These are phyloP conservation scores for Nothophaeocryptopus gaeumannii DNA, from an alignment of 2,329 filamentous ascomycete genomes.

Conservation along the genomic window DNA sequence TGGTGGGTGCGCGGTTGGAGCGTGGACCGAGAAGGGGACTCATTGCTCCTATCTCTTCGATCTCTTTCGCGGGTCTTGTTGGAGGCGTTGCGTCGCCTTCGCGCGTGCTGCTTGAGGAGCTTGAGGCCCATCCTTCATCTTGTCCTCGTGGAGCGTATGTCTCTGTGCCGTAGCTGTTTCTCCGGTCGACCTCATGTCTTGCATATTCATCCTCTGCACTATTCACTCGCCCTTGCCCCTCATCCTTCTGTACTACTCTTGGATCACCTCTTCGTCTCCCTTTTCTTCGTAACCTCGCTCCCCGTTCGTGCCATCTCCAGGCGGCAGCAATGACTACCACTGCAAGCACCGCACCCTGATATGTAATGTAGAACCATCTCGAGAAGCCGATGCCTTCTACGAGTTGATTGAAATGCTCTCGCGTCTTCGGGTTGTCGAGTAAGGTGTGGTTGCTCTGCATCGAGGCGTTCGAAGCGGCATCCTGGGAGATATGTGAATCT, in stretches of 20 bases:
- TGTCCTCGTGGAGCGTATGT: neutral
- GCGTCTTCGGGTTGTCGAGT: too few species aligned
- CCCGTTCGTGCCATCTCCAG: slow-evolving; percentile 24
- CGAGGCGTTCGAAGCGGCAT: too few species aligned
- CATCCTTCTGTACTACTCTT: neutral
- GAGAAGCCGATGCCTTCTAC: slow-evolving; percentile 30
- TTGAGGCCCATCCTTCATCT: slow-evolving; percentile 27
- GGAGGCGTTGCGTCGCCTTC: slow-evolving; percentile 37
- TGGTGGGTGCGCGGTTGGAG: neutral
- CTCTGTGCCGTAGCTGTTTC: neutral
- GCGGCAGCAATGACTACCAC: slow-evolving; percentile 38
- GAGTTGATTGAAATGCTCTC: slow-evolving; percentile 9
- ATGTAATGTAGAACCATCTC: slow-evolving; percentile 38
- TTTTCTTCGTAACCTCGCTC: slow-evolving; percentile 4
- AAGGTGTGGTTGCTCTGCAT: too few species aligned
- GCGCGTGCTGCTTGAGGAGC: slow-evolving; percentile 41
- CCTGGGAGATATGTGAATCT: too few species aligned
- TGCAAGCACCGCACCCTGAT: slow-evolving; percentile 40
- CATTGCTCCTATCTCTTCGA: slow-evolving; percentile 25
- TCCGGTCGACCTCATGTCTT: neutral
- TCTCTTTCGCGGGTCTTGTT: slow-evolving; percentile 1
- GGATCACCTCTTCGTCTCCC: slow-evolving; percentile 9
- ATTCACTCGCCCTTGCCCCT: neutral
- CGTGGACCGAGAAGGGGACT: slow-evolving; percentile 34
- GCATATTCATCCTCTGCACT: neutral